A percentile compares a stretch with the other conserved stretches of the same genome.
phyloP scores from a whole-genome alignment of 1,139 yeast genomes.

The Suhomyces wounanorum region DNA sequence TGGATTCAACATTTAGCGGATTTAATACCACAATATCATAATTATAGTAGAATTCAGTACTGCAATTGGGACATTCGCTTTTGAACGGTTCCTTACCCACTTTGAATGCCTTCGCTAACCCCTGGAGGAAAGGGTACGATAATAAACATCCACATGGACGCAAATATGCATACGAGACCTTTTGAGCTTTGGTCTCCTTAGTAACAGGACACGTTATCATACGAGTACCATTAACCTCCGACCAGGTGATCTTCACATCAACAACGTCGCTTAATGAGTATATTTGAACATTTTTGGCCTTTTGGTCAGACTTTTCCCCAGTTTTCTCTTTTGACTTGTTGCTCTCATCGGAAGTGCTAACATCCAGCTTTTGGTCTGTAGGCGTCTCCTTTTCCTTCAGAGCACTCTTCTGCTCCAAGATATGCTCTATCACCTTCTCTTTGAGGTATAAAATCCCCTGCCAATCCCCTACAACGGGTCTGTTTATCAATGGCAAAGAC shows the following conservation, averaged over 20 bases:
- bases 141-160: constrained; percentile 48
- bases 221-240: constrained; percentile 1
- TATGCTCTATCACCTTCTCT: constrained; percentile 61
- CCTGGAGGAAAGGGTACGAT: constrained; percentile 26
- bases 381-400: constrained; percentile 11
- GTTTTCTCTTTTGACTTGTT: neutral
- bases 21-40: constrained; percentile 38
- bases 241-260: constrained; percentile 32
- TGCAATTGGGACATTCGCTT: constrained; percentile 40
- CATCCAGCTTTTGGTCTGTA: neutral
- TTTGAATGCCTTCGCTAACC: constrained; percentile 13
- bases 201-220: constrained; percentile 44
- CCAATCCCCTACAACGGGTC: constrained; percentile 63
- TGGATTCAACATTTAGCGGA: constrained; percentile 19
- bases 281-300: constrained; percentile 13
- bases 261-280: constrained; percentile 30
- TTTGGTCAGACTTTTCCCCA: neutral
- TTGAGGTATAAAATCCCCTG: constrained; percentile 71
- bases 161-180: constrained; percentile 27
- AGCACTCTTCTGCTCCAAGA: constrained; percentile 36
- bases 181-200: constrained; percentile 11
- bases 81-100: constrained; percentile 6
- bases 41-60: constrained; percentile 22
- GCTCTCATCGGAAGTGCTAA: neutral
- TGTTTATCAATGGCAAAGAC: constrained; percentile 25